Conservation (phyloP, 371 early-diverging fungal species). For the Paramicrosporidium saccamoebae region DNA sequence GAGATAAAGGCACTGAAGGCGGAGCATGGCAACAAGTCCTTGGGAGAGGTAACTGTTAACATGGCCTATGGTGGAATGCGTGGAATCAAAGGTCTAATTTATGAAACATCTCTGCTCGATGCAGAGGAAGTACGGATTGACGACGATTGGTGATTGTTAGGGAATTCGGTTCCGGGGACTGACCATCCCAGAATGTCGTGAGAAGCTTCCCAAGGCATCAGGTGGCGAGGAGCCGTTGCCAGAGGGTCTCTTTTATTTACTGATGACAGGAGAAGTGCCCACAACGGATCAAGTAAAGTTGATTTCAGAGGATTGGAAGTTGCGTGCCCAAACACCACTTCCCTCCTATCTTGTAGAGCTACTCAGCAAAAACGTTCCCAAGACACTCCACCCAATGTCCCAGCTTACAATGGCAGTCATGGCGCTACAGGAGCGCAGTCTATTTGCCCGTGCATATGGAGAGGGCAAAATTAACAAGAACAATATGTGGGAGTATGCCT, state of each 20-base stretch:
- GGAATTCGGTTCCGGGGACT: conserved; percentile 90
- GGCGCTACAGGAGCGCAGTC: conserved; percentile 73
- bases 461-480: conserved; percentile 70
- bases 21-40: conserved; percentile 49
- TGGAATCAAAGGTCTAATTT: conserved; percentile 91
- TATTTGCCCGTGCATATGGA: conserved; percentile 84
- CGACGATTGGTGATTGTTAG: too few species aligned
- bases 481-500: conserved; percentile 85
- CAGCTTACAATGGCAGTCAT: conserved; percentile 84
- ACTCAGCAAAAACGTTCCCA: conserved; percentile 81
- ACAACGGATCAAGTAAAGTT: conserved; percentile 59
- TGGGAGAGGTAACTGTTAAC: conserved; percentile 82
- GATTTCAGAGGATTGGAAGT: conserved; percentile 80
- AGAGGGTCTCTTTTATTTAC: conserved; percentile 88
- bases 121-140: too few species aligned
- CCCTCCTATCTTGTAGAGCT: conserved; percentile 76
- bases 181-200: conserved; percentile 86
- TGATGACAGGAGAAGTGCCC: conserved; percentile 88
- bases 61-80: conserved; percentile 95
- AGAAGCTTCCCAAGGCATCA: conserved; percentile 46
- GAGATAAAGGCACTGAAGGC: conserved; percentile 72
- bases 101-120: conserved; percentile 89
- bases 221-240: conserved; percentile 76
- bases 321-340: conserved; percentile 49
- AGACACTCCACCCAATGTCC: conserved; percentile 91